phyloP scores from a whole-genome alignment of 306 rosid species.

The Biancaea sappan region DNA sequence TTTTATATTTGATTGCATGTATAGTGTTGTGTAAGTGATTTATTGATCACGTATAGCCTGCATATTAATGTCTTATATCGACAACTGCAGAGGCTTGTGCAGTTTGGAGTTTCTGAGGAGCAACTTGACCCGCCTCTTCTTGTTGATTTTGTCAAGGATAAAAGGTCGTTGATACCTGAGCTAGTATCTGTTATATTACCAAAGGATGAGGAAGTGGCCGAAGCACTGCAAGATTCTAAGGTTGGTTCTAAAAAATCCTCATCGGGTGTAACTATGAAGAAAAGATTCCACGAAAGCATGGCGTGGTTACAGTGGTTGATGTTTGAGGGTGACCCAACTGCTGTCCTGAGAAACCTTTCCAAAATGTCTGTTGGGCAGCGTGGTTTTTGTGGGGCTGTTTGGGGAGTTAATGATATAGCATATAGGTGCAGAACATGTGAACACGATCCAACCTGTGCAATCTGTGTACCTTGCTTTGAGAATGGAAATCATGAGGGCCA shows the following conservation, averaged over 20 bases:
- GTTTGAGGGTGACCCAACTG: slow-evolving; percentile 79
- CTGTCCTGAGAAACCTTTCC: slow-evolving; percentile 55
- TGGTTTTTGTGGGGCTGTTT: slow-evolving; percentile 94
- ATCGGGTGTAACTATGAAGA: slow-evolving; percentile 40
- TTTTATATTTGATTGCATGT: neutral
- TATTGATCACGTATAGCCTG: slow-evolving; percentile 10
- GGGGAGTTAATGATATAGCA: slow-evolving; percentile 86
- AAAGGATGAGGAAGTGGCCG: slow-evolving; percentile 62
- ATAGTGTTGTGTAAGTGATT: neutral
- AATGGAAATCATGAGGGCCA: slow-evolving; percentile 84
- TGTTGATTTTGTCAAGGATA: slow-evolving; percentile 62
- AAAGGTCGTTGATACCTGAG: slow-evolving; percentile 47
- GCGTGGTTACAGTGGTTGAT: slow-evolving; percentile 92
- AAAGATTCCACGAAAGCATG: slow-evolving; percentile 64
- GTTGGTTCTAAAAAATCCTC: slow-evolving; percentile 34
- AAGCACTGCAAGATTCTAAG: slow-evolving; percentile 47
- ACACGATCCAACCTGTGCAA: slow-evolving; percentile 92
- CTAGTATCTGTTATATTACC: slow-evolving; percentile 73
- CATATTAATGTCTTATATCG: slow-evolving; percentile 31
- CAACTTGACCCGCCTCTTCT: slow-evolving; percentile 59
- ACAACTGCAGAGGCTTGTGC: slow-evolving; percentile 67
- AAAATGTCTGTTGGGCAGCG: slow-evolving; percentile 71
- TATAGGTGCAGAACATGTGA: slow-evolving; percentile 91
- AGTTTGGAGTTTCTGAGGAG: slow-evolving; percentile 69
- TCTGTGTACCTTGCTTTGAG: slow-evolving; percentile 95